These are phyloP conservation scores for Bassia scoparia DNA, from an alignment of 148 eudicot species.

Conservation along the genomic window DNA sequence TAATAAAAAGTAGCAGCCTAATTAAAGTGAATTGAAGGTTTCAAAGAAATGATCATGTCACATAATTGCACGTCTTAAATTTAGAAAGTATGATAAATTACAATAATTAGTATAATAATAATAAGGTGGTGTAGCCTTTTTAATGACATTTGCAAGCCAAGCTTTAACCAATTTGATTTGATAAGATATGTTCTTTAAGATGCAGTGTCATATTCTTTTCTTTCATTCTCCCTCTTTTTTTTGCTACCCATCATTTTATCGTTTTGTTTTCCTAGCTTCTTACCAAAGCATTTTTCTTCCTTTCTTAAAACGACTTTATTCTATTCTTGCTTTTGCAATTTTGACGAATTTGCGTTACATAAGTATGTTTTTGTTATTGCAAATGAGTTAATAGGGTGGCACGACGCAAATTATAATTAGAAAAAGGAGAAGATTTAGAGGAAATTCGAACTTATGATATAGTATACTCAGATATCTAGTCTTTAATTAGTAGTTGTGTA, in stretches of 20 bases:
- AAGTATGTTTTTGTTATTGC: background rate
- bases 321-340: background rate
- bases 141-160: conserved; percentile 35
- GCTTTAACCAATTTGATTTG: conserved; percentile 34
- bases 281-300: conserved; percentile 13
- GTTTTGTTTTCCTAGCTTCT: conserved; percentile 4
- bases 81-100: background rate
- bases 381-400: too few relatives aligned
- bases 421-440: too few relatives aligned
- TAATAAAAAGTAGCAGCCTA: background rate
- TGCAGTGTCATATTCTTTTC: conserved; percentile 27
- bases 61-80: background rate
- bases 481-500: too few relatives aligned
- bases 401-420: too few relatives aligned
- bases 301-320: background rate
- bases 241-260: background rate
- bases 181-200: conserved; percentile 27
- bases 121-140: conserved; percentile 29
- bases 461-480: too few relatives aligned
- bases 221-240: background rate
- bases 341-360: background rate
- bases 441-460: too few relatives aligned
- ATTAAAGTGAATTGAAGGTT: background rate
- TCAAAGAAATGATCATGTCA: conserved; percentile 7
- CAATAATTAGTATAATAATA: background rate